Percentiles rank a stretch among this genome's conserved stretches.
Conservation (phyloP, 768 basidiomycete genomes). For the Xerocomellus intermedius region DNA sequence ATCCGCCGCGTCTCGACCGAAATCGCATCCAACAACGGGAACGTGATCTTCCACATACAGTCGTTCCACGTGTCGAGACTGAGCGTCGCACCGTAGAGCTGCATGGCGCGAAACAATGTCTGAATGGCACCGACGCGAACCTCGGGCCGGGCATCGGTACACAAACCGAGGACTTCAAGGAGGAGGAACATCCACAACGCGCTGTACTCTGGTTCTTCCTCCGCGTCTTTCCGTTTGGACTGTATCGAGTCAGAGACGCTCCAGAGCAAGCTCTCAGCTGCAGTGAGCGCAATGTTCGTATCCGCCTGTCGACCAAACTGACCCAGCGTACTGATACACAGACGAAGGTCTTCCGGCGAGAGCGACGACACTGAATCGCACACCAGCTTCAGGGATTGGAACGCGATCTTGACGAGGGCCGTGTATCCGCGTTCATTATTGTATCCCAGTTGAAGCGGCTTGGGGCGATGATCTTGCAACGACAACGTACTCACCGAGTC, state of each 20-base stretch:
- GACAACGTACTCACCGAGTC: constrained; percentile 47
- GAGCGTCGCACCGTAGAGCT: constrained; percentile 87
- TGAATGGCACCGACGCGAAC: constrained; percentile 93
- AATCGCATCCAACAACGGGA: constrained; percentile 78
- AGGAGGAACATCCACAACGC: constrained; percentile 94
- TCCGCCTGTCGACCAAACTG: constrained; percentile 91
- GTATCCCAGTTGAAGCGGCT: constrained; percentile 52
- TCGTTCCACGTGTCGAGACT: constrained; percentile 84
- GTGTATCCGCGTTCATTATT: constrained; percentile 68
- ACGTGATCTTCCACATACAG: constrained; percentile 88
- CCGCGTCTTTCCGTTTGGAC: constrained; percentile 65
- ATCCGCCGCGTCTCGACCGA: constrained; percentile 51
- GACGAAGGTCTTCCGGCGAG: constrained; percentile 74
- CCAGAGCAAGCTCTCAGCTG: constrained; percentile 92
- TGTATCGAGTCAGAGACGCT: constrained; percentile 95
- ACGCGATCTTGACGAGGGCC: constrained; percentile 84
- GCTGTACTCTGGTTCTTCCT: constrained; percentile 70
- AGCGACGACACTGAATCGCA: constrained; percentile 89
- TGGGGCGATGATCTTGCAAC: constrained; percentile 36
- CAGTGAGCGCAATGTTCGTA: constrained; percentile 94
- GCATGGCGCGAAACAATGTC: constrained; percentile 90
- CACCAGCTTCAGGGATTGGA: constrained; percentile 90
- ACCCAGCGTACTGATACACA: constrained; percentile 88
- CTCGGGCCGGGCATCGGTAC: constrained; percentile 79
- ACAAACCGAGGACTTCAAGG: constrained; percentile 77